Evolutionary conservation across 2,329 filamentous ascomycete species (phyloP).

Genomic region (Fusarium secorum): DNA sequence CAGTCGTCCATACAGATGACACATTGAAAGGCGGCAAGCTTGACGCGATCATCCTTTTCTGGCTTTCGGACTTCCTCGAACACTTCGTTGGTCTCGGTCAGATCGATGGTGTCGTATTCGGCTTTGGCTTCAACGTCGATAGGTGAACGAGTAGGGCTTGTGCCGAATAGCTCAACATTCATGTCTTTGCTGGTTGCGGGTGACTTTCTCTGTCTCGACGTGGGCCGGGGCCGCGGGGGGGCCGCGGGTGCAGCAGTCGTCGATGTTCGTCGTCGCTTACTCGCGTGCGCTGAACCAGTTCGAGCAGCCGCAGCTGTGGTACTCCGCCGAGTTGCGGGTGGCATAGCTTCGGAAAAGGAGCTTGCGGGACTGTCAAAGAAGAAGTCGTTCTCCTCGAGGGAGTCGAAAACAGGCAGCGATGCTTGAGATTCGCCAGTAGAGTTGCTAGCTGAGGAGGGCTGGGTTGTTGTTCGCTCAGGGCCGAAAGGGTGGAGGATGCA

Average conservation of each 20-base stretch:
- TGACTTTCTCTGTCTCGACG: constrained; percentile 13
- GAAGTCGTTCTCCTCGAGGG: constrained; percentile 40
- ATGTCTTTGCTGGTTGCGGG: constrained; percentile 17
- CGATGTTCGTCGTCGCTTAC: constrained; percentile 42
- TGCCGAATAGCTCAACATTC: constrained; percentile 42
- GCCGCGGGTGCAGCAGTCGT: constrained; percentile 6
- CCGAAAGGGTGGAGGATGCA: constrained; percentile 25
- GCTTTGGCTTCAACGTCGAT: constrained; percentile 20
- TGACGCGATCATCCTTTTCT: constrained; percentile 58
- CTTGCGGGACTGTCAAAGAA: constrained; percentile 38
- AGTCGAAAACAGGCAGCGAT: constrained; percentile 41
- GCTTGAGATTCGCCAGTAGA: constrained; percentile 39
- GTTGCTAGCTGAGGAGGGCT: constrained; percentile 34
- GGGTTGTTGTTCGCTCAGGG: constrained; percentile 34
- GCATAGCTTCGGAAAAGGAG: constrained; percentile 45
- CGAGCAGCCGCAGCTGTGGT: constrained; percentile 24
- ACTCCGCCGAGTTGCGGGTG: constrained; percentile 32
- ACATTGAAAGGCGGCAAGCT: constrained; percentile 67
- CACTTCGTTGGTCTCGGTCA: constrained; percentile 53
- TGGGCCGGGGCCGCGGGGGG: constrained; percentile 5
- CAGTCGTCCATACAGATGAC: constrained; percentile 73
- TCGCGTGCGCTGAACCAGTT: constrained; percentile 14
- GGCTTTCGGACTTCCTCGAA: constrained; percentile 55
- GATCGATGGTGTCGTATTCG: constrained; percentile 46
- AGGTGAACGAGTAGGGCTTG: constrained; percentile 20